Conservation (phyloP, 805 yeast genomes). For the Pichia gijzeniarum region DNA sequence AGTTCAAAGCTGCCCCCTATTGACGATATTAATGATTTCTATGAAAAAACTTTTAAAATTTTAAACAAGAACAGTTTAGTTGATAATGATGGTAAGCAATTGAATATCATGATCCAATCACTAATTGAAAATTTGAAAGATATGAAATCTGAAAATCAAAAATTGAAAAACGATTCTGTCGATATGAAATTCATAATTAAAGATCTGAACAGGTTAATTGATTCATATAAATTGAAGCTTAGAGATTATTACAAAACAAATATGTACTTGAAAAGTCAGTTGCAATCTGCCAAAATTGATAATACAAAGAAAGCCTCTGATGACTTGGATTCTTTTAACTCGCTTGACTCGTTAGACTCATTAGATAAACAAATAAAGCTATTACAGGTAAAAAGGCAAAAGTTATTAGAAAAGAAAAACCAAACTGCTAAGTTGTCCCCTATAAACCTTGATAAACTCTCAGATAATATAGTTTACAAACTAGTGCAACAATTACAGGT, state of each 20-base stretch:
- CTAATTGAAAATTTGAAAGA: slow-evolving; percentile 7
- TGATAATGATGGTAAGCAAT: slow-evolving; percentile 13
- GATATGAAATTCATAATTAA: slow-evolving; percentile 23
- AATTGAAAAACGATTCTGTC: slow-evolving; percentile 7
- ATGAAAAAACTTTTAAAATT: slow-evolving; percentile 8
- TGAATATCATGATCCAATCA: slow-evolving; percentile 9
- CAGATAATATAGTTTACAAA: slow-evolving; percentile 7
- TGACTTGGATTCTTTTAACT: not conserved
- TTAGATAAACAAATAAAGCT: slow-evolving; percentile 10
- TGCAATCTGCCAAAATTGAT: not conserved
- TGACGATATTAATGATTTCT: slow-evolving; percentile 7
- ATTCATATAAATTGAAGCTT: slow-evolving; percentile 14
- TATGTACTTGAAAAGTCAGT: slow-evolving; percentile 5
- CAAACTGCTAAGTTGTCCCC: not conserved
- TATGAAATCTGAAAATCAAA: slow-evolving; percentile 5
- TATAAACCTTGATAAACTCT: slow-evolving; percentile 1
- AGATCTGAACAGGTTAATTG: slow-evolving; percentile 16
- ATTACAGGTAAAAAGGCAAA: slow-evolving; percentile 8
- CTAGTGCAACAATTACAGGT: slow-evolving; percentile 3
- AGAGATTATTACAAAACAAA: slow-evolving; percentile 11
- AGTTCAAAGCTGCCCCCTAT: not conserved
- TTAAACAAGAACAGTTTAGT: slow-evolving; percentile 7
- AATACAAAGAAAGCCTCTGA: not conserved
- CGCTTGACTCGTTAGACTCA: not conserved
- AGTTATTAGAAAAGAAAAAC: slow-evolving; percentile 2